Percentiles rank a stretch among this genome's conserved stretches.
These are phyloP conservation scores for Boletales sp. DNA, from an alignment of 768 basidiomycete genomes.

Conservation along the genomic window DNA sequence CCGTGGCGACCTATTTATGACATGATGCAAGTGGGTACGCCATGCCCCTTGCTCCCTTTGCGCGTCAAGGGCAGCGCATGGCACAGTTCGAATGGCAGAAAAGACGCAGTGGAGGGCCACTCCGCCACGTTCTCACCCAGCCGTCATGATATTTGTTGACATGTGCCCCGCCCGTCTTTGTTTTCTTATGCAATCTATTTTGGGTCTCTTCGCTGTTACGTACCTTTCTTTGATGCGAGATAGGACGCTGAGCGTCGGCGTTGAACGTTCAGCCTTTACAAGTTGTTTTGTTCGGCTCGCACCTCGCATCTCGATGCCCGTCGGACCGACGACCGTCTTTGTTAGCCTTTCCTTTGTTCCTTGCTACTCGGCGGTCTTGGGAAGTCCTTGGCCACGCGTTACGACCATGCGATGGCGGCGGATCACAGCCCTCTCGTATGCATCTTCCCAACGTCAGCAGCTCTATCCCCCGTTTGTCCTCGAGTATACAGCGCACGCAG, in stretches of 20 bases:
- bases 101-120: slow-evolving; percentile 21
- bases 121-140: slow-evolving; percentile 21
- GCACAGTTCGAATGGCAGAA: slow-evolving; percentile 27
- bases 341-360: neutral
- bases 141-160: neutral
- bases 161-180: neutral
- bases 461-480: neutral
- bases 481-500: too few species aligned
- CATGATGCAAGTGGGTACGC: slow-evolving; percentile 2
- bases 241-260: neutral
- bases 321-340: neutral
- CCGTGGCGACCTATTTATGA: slow-evolving; percentile 10
- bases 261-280: neutral
- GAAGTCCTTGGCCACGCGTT: neutral
- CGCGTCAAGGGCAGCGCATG: slow-evolving; percentile 9
- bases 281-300: neutral
- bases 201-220: neutral
- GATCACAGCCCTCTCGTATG: slow-evolving; percentile 11
- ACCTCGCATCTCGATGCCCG: neutral
- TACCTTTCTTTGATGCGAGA: neutral
- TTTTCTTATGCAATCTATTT: neutral
- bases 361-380: neutral
- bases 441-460: neutral
- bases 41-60: slow-evolving; percentile 2
- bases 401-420: slow-evolving; percentile 15